Evolutionary conservation across 2,329 filamentous ascomycete species (phyloP).

Genomic region (Emydomyces testavorans): DNA sequence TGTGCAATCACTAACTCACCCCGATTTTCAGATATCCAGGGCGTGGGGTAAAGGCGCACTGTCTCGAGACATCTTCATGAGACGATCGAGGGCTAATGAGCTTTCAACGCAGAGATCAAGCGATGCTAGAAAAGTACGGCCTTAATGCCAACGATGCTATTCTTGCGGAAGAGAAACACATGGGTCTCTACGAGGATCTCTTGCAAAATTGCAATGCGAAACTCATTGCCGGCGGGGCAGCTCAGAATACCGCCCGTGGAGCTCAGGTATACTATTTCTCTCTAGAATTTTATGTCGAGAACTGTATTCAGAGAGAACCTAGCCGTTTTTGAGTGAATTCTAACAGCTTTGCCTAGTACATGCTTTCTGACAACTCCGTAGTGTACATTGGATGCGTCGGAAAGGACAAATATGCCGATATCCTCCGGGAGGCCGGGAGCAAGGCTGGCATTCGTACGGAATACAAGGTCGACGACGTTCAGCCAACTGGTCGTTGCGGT

Average conservation of each 20-base stretch:
- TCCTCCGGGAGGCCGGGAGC: slow-evolving; percentile 73
- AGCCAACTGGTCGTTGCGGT: slow-evolving; percentile 85
- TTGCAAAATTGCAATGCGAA: slow-evolving; percentile 86
- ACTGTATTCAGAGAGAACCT: neutral
- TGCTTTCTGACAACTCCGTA: slow-evolving; percentile 78
- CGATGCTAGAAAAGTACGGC: slow-evolving; percentile 79
- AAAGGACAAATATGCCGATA: slow-evolving; percentile 88
- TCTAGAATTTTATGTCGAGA: neutral
- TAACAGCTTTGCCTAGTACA: slow-evolving; percentile 49
- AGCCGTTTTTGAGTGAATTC: neutral
- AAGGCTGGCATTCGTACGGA: slow-evolving; percentile 83
- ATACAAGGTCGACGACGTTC: slow-evolving; percentile 78
- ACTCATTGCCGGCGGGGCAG: slow-evolving; percentile 88
- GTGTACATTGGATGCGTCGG: slow-evolving; percentile 91
- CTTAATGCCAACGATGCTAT: slow-evolving; percentile 97
- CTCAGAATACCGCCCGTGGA: slow-evolving; percentile 93
- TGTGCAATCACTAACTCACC: slow-evolving; percentile 19
- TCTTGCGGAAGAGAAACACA: slow-evolving; percentile 84
- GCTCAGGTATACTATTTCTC: slow-evolving; percentile 49
- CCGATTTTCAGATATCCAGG: slow-evolving; percentile 66
- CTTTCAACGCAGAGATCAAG: slow-evolving; percentile 53
- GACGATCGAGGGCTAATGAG: slow-evolving; percentile 20
- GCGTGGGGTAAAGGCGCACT: slow-evolving; percentile 48
- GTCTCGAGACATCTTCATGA: slow-evolving; percentile 10
- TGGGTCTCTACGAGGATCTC: slow-evolving; percentile 82